A percentile compares a stretch with the other conserved stretches of the same genome.
phyloP scores from a whole-genome alignment of 768 basidiomycete species.

The Panus rudis region DNA sequence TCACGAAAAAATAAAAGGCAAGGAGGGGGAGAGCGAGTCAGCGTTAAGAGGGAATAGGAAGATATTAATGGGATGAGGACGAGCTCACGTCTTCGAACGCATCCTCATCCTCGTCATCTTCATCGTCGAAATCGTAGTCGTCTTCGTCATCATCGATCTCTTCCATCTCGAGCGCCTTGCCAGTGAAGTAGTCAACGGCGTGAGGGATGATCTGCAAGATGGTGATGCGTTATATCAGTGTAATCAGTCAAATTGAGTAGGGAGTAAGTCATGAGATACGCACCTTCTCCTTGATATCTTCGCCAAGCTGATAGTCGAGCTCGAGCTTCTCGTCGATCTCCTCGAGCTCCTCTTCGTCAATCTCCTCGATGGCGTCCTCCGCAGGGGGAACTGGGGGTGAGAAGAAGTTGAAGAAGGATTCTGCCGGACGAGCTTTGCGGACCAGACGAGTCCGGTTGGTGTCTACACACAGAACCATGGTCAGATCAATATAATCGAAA shows the following conservation, averaged over 20 bases:
- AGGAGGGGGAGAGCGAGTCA: constrained; percentile 7
- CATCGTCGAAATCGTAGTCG: constrained; percentile 50
- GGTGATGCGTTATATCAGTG: neutral
- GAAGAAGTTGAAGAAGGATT: constrained; percentile 99
- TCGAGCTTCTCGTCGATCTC: constrained; percentile 92
- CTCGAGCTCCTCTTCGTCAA: constrained; percentile 80
- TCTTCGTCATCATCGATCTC: constrained; percentile 52
- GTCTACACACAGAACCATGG: constrained; percentile 37
- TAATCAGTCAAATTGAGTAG: constrained; percentile 3
- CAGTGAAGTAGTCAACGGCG: constrained; percentile 96
- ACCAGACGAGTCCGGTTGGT: constrained; percentile 80
- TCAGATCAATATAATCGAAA: constrained; percentile 3
- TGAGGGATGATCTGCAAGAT: constrained; percentile 94
- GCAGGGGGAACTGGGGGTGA: constrained; percentile 67
- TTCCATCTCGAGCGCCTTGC: constrained; percentile 85
- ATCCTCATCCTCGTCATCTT: constrained; percentile 53
- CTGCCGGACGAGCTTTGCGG: constrained; percentile 81
- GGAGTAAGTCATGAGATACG: neutral
- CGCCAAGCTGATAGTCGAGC: constrained; percentile 96
- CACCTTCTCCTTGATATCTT: constrained; percentile 96
- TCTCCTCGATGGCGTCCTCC: constrained; percentile 65
- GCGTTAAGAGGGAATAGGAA: constrained; percentile 2
- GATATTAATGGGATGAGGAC: constrained; percentile 4
- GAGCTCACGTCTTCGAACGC: constrained; percentile 49
- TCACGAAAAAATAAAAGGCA: constrained; percentile 12